Evolutionary conservation across 2,329 filamentous ascomycete genomes (phyloP).

Genomic region (Bipolaris oryzae): DNA sequence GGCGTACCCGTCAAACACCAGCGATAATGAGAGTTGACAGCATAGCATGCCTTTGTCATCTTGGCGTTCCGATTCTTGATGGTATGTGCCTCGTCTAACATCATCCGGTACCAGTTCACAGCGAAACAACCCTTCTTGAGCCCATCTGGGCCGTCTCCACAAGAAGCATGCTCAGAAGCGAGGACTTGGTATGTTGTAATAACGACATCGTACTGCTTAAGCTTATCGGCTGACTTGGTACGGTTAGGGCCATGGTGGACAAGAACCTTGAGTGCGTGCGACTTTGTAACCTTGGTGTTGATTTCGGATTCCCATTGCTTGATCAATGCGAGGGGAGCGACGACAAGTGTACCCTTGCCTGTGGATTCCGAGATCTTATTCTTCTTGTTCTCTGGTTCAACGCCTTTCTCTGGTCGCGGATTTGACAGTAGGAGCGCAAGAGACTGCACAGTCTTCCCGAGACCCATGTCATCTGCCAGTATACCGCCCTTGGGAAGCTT

Average conservation of each 20-base stretch:
- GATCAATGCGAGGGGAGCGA: slow-evolving; percentile 91
- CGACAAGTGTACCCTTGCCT: slow-evolving; percentile 83
- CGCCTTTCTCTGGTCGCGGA: slow-evolving; percentile 65
- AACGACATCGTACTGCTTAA: slow-evolving; percentile 89
- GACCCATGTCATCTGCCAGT: slow-evolving; percentile 94
- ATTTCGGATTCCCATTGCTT: slow-evolving; percentile 97
- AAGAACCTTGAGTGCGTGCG: slow-evolving; percentile 76
- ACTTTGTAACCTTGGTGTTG: slow-evolving; percentile 74
- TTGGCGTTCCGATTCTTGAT: slow-evolving; percentile 99
- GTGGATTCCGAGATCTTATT: slow-evolving; percentile 72
- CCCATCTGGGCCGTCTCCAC: slow-evolving; percentile 64
- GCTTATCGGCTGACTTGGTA: slow-evolving; percentile 75
- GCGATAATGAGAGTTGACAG: slow-evolving; percentile 81
- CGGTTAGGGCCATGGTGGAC: slow-evolving; percentile 90
- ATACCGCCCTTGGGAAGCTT: slow-evolving; percentile 89
- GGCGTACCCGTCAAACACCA: slow-evolving; percentile 98
- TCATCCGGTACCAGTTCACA: slow-evolving; percentile 91
- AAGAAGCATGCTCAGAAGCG: slow-evolving; percentile 83
- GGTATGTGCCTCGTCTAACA: slow-evolving; percentile 94
- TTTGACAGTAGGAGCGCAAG: slow-evolving; percentile 88
- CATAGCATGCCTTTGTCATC: slow-evolving; percentile 88
- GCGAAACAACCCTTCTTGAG: slow-evolving; percentile 85
- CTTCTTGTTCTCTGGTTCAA: slow-evolving; percentile 55
- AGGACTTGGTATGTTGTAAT: slow-evolving; percentile 97
- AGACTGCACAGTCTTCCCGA: slow-evolving; percentile 95